Evolutionary conservation across 805 yeast genomes (phyloP), one percentile per base, ranked within the genome.

Genomic region (Saturnispora gosingensis): DNA sequence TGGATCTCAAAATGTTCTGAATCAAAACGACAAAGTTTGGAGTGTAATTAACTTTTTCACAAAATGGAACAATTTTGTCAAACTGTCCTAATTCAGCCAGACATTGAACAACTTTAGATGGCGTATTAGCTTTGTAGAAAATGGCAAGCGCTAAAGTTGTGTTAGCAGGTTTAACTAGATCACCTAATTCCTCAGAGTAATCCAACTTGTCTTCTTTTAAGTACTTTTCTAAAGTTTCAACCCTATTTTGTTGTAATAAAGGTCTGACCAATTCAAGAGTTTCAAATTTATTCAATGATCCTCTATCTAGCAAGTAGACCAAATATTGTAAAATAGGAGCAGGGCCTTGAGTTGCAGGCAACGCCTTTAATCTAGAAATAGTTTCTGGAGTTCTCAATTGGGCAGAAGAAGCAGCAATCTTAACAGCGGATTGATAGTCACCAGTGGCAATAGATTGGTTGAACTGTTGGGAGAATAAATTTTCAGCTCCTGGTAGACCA

Each of bases 131-230:
- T 60, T 93, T 81, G 63, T 89, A 75, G 68, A 91, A 93, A 56
- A 95, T 90, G 24, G 95, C 95, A 61, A 93, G 75, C 5, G 98
- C 96, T 59, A 93, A 74, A 28, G 90, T 80, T 13, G 85, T 72
- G 61, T 91, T 97, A 64, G 80, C 81, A 45, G 95, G 88, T 64
- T 91, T 88, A 56, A 93, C 93, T 63, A 89, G 78, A 66, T 93
- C 99, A 73, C 99, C 99, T 58, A 93, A 78, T 70, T 90, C 97
- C 72, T 93, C 99, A n/a, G 96, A 87, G 48, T 85, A 82, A 56
- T 91, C 90, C 59, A 93, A 78, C 70, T 93, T 93, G 67, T 89
- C 95, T 69, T 93, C 98, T 67, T 84, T 85, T 68, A 93, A 79
- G 90, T 97, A 93, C 72, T 91, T 93, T 71, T 93, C 99, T 58